Evolutionary conservation across 352 stramenopile species (phyloP).

Genomic region (Phytophthora kernoviae): DNA sequence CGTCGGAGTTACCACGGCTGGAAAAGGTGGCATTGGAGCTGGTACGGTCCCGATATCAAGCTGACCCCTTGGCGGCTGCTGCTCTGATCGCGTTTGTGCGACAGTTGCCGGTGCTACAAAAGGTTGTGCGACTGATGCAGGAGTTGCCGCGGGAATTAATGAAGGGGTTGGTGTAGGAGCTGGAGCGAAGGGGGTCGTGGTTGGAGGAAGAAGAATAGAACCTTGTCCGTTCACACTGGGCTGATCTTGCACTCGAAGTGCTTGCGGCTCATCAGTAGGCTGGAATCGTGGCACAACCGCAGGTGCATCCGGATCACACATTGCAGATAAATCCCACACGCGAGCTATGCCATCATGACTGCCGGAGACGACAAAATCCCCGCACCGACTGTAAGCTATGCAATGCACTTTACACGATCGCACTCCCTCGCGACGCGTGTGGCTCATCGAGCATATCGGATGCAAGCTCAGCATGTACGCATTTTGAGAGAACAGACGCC

Average conservation of each 20-base stretch:
- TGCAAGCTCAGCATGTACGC: slow-evolving; percentile 85
- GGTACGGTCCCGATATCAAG: not conserved
- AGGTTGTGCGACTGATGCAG: too few relatives aligned
- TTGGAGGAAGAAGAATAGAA: slow-evolving; percentile 7
- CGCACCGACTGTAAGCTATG: slow-evolving; percentile 80
- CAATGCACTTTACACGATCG: slow-evolving; percentile 80
- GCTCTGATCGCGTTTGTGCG: slow-evolving; percentile 1
- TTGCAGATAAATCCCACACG: slow-evolving; percentile 87
- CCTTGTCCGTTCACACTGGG: not conserved
- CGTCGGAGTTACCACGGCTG: slow-evolving; percentile 7
- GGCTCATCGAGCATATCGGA: slow-evolving; percentile 79
- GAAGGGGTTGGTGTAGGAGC: not conserved
- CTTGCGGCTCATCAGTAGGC: slow-evolving; percentile 47
- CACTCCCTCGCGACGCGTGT: slow-evolving; percentile 52
- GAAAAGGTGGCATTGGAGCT: slow-evolving; percentile 8
- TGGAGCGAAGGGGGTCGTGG: slow-evolving; percentile 2
- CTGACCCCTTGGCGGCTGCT: slow-evolving; percentile 7
- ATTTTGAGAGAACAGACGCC: slow-evolving; percentile 67
- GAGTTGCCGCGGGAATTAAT: too few relatives aligned
- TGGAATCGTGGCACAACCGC: slow-evolving; percentile 58
- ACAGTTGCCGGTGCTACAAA: not conserved
- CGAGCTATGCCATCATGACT: slow-evolving; percentile 93
- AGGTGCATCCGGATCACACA: slow-evolving; percentile 48
- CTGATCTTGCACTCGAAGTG: slow-evolving; percentile 12
- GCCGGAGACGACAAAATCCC: slow-evolving; percentile 91